Evolutionary conservation across 1,139 yeast genomes (phyloP), one percentile per base, ranked within the genome.

Genomic region (Pichia inconspicua): DNA sequence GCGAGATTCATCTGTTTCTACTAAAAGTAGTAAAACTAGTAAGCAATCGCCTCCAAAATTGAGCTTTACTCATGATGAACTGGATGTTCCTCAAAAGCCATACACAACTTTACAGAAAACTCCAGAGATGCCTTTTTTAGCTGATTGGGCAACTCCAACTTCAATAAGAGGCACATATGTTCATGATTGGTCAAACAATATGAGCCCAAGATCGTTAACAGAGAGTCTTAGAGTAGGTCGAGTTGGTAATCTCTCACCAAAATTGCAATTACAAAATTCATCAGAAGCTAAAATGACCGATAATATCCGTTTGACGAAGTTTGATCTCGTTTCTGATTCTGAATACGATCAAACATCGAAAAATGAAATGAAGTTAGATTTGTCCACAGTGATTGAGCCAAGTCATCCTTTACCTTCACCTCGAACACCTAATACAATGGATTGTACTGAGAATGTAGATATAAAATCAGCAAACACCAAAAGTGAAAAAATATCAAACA

Each of bases 161-260:
- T 43, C 53, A 0, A 51, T 51, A 8, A 11, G 47, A 30, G 54
- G 54, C 4, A 49, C 45, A 2, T 41, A 45, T 36, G 28, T 49
- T 15, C 52, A 51, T 37, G 51, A 49, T 30, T 51, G 54, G 54
- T 42, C 52, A 11, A 34, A 17, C 28, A 41, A 51, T 36, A 22
- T 40, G n/a, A 49, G 51, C 34, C 54, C 54, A 8, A 43, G 43
- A 25, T 49, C 52, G 5, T 37, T 51, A 31, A 25, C 44, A 12
- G 51, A 45, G 12, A 51, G 53, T 36, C n/a, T 41, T 14, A 50
- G 48, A 40, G 53, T 38, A 11, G 53, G 52, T 10, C 48, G 27
- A 32, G 49, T 50, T 7, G 49, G 43, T 31, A 35, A 40, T 9
- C 45, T 38, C 11, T 34, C 36, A n/a, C 17, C 34, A 9, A 39